These are phyloP conservation scores for Przewalskia tangutica DNA, from an alignment of 257 asterid species.

Conservation along the genomic window DNA sequence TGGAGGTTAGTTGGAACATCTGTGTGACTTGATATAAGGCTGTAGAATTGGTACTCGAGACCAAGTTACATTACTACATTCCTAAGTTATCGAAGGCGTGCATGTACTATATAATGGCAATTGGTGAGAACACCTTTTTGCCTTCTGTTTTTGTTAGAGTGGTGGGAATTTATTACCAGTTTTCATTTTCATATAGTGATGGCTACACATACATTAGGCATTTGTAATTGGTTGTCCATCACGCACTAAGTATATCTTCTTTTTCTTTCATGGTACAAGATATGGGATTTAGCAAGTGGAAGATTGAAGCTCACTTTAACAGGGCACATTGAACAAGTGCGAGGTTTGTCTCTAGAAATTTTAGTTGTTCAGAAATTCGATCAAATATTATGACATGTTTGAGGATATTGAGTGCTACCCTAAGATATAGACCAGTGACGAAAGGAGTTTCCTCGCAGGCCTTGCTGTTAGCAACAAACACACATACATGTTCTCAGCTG, in stretches of 20 bases:
- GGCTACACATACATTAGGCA: neutral
- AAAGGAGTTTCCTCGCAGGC: slow-evolving; percentile 38
- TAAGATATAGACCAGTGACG: neutral
- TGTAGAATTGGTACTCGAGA: neutral
- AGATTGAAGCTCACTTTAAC: slow-evolving; percentile 60
- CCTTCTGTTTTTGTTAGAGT: neutral
- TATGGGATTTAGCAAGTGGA: slow-evolving; percentile 75
- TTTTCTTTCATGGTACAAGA: slow-evolving; percentile 1
- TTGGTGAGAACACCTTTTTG: neutral
- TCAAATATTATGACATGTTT: neutral
- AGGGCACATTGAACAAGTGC: slow-evolving; percentile 67
- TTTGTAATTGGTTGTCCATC: neutral
- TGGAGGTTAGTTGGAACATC: neutral
- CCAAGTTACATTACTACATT: neutral
- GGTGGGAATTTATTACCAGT: neutral
- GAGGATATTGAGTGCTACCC: neutral
- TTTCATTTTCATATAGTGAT: neutral
- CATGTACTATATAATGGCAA: neutral
- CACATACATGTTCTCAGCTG: slow-evolving; percentile 97
- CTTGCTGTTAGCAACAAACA: slow-evolving; percentile 72
- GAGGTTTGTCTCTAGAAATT: slow-evolving; percentile 33
- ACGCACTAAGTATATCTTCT: neutral
- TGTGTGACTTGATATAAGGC: neutral
- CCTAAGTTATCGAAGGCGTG: neutral
- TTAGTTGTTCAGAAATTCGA: neutral